Evolutionary conservation across 1,284 basidiomycete species (phyloP), one percentile per base, ranked within the genome.

Genomic region (Ceratobasidium sp.): DNA sequence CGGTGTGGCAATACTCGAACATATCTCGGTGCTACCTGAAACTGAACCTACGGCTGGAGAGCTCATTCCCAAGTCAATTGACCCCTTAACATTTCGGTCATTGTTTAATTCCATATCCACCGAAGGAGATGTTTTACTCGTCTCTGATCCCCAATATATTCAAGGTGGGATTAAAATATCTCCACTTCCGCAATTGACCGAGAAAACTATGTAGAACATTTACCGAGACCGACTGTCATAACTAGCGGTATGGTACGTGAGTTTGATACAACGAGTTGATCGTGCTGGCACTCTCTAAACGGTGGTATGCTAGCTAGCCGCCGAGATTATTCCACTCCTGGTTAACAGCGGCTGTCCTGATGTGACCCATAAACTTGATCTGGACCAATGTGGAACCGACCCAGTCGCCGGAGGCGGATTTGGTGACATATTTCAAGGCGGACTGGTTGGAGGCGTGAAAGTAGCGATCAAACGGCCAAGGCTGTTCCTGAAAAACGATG

Each of bases 341-440:
- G 15, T 40, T 1, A 20, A 17, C 0, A 61, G 12, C 40, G 59
- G 59, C 3, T 61, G 59, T 38, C 2, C 26, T 15, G 59, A 61
- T 20, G 28, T 61, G 12, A 61, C 57, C 2, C 2, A 59, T 10
- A 6, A 10, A 3, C 28, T 59, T 15, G 57, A 59, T n/a, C 38
- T 59, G 9, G 33, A 2, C 20, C n/a, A 4, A 38, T n/a, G 23
- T 50, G 4, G 20, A 1, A n/a, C 48, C 3, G 1, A 26, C 13
- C 65, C 65, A 10, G 65, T 67, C 12, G 65, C 65, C 1, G n/a
- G 26, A 26, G 46, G 65, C 33, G 44, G 20, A 20, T 52, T 50
- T 33, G 15, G 20, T 28, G 65, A 67, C 28, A 48, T 50, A 1
- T 67, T 50, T 33, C 13, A n/a, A 26, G 65, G 65, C n/a, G 46